Conservation (phyloP, 108 stramenopile species). For the Nannochloropsis granulata region DNA sequence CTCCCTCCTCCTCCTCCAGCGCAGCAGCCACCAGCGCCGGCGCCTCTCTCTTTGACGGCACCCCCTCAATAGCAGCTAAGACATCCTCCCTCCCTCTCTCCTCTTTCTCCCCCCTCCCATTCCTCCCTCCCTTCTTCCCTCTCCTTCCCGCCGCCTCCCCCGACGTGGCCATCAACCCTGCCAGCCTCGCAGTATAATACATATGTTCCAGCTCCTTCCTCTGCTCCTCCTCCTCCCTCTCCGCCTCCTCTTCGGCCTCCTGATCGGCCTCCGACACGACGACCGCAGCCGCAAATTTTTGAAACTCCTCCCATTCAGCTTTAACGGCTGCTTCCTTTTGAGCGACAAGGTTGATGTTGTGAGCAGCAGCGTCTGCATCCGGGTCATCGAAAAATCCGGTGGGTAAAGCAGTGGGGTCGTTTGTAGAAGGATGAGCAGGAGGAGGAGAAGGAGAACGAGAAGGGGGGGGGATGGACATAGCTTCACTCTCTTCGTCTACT, state of each 20-base stretch:
- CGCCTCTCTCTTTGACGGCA: background rate
- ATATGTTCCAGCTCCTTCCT: slow-evolving; percentile 23
- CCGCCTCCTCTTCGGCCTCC: slow-evolving; percentile 15
- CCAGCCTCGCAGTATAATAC: background rate
- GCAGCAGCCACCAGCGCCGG: background rate
- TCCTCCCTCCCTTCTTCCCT: slow-evolving; percentile 1
- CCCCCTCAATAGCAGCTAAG: background rate
- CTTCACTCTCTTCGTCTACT: background rate
- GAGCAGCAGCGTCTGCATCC: background rate
- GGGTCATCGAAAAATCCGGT: slow-evolving; percentile 30
- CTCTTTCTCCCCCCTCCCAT: slow-evolving; percentile 8
- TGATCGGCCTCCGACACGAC: slow-evolving; percentile 14
- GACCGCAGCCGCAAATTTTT: slow-evolving; percentile 19
- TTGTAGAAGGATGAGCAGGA: background rate
- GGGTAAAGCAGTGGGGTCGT: background rate
- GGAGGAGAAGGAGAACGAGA: too few species aligned
- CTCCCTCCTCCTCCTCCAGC: background rate
- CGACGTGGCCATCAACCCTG: background rate
- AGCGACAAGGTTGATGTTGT: background rate
- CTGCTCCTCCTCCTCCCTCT: slow-evolving; percentile 20
- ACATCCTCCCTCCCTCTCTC: slow-evolving; percentile 4
- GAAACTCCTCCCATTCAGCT: slow-evolving; percentile 27
- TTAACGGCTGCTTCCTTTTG: background rate
- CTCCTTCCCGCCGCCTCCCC: background rate
- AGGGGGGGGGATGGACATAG: too few species aligned